Evolutionary conservation across 1,139 yeast genomes (phyloP).

Genomic region (Arxiozyma slooffiae): DNA sequence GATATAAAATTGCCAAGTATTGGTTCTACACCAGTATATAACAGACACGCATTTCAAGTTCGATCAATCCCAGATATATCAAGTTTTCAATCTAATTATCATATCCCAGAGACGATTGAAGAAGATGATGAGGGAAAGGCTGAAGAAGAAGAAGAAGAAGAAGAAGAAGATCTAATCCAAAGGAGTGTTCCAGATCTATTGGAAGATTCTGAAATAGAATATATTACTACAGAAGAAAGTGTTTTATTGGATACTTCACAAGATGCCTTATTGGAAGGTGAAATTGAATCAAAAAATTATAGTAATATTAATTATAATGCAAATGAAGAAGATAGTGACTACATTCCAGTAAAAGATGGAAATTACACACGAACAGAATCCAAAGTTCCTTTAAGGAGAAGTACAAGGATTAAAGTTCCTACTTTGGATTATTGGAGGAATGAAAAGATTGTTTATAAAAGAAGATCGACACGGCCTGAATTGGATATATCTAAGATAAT

Average conservation of each 20-base stretch:
- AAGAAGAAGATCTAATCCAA: background rate
- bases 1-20: too few species aligned
- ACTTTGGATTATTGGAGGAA: constrained; percentile 84
- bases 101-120: background rate
- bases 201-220: constrained; percentile 22
- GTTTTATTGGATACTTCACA: constrained; percentile 24
- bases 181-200: constrained; percentile 21
- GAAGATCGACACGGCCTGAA: constrained; percentile 41
- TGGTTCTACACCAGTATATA: background rate
- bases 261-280: constrained; percentile 25
- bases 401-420: constrained; percentile 55
- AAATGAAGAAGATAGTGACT: constrained; percentile 20
- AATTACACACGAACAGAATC: background rate
- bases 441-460: constrained; percentile 61
- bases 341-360: constrained; percentile 10
- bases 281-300: constrained; percentile 6
- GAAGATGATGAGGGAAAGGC: background rate
- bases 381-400: constrained; percentile 35
- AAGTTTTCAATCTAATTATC: background rate
- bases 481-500: too few species aligned
- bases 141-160: background rate
- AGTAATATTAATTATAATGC: constrained; percentile 2
- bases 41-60: background rate
- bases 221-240: constrained; percentile 14
- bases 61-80: background rate